Evolutionary conservation across 2,329 filamentous ascomycete genomes (phyloP), one percentile per base, ranked within the genome.

Genomic region (Colletotrichum sp.): DNA sequence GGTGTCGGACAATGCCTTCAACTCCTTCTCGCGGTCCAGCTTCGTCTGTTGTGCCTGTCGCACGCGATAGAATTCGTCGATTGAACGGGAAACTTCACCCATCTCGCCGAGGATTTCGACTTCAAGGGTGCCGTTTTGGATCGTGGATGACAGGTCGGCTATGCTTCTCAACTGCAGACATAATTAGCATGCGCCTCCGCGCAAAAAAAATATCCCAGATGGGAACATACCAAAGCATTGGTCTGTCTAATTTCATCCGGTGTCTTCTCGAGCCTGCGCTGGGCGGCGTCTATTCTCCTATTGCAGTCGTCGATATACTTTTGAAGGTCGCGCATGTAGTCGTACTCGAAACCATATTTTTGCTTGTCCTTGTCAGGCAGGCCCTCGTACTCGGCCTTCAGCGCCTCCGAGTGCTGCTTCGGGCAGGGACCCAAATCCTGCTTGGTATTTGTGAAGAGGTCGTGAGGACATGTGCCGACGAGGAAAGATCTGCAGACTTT

Each of bases 371-470:
- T 86, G 3, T 93, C 88, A 5, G 94, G 87, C 0, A 97, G 92
- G 2, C 87, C 89, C 79, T 97, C 94, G 84, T 97, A 99, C 83
- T 99, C 96, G 63, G 93, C 89, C 85, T 98, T 98, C 78, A 98
- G 90, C 14, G 92, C 92, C 83, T 98, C 96, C 64, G 92, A 94
- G 86, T 99, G 97, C 30, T 96, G 91, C 83, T 96, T 97, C 65
- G 95, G 91, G 82, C 97, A 99, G 1, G 92, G 91, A 4, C 97
- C 97, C 38, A 98, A 91, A 84, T 99, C 97, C 89, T 98, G 96
- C 88, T 98, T 98, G 61, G 97, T 99, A 87, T 99, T 99, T 78
- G 96, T 99, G 90, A 99, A 99, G 82, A 99, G 95, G 83, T 99
- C 97, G 89, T 77, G 77, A 43, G 76, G 77, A 48, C 76, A 77